A percentile compares a stretch with the other conserved stretches of the same genome.
Conservation (phyloP, 257 asterid species). For the Gentiana straminea region DNA sequence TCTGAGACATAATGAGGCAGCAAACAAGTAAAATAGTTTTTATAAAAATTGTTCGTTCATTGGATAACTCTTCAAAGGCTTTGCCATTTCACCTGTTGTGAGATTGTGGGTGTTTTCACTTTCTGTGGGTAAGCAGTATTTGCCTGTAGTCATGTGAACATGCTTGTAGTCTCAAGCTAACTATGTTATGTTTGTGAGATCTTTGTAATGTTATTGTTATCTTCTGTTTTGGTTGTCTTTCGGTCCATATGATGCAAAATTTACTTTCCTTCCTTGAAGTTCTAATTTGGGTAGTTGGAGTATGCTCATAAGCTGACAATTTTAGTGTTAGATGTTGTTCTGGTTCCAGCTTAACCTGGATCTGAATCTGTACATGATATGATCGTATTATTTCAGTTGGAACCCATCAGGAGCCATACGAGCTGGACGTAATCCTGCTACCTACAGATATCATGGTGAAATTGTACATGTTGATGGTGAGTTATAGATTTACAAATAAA, state of each 20-base stretch:
- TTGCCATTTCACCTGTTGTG: neutral
- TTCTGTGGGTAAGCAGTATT: neutral
- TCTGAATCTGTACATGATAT: constrained; percentile 1
- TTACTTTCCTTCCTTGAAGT: neutral
- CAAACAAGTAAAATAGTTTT: neutral
- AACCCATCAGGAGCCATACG: constrained; percentile 91
- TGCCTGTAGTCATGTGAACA: neutral
- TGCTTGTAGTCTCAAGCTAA: neutral
- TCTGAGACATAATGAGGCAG: neutral
- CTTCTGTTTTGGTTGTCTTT: neutral
- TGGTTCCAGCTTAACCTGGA: neutral
- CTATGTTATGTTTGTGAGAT: neutral
- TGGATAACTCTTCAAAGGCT: neutral
- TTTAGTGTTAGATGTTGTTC: neutral
- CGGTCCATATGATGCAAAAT: neutral
- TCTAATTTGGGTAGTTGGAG: neutral
- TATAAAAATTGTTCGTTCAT: neutral
- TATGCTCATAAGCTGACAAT: neutral
- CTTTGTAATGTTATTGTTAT: neutral
- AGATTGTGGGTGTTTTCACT: neutral
- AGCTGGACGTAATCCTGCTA: constrained; percentile 77
- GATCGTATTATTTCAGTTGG: constrained; percentile 53
- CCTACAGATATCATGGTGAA: constrained; percentile 61
- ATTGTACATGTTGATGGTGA: constrained; percentile 66
- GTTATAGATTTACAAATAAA: constrained; percentile 6